A percentile compares a stretch with the other conserved stretches of the same genome.
These are phyloP conservation scores for Juncus effusus DNA, from an alignment of 176 grass and related monocot genomes.

Conservation along the genomic window DNA sequence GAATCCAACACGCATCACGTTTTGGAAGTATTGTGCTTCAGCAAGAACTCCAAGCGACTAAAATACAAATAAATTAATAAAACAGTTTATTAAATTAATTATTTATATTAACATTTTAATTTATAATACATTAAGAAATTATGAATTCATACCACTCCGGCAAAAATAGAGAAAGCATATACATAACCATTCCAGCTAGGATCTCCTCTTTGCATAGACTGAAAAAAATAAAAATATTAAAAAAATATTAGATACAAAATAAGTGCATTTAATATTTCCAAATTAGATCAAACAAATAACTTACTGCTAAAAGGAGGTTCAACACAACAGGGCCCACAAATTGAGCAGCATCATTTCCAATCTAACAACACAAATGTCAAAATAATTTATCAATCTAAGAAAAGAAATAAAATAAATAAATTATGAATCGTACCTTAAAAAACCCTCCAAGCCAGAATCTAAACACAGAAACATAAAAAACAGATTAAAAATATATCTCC, in stretches of 20 bases:
- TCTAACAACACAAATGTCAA: slow-evolving; percentile 41
- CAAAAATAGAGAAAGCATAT: slow-evolving; percentile 89
- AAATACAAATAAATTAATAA: slow-evolving; percentile 20
- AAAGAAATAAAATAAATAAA: neutral
- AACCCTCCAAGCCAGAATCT: slow-evolving; percentile 95
- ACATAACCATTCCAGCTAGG: slow-evolving; percentile 83
- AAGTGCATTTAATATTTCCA: neutral
- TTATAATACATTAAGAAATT: slow-evolving; percentile 3
- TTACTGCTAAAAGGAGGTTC: slow-evolving; percentile 74
- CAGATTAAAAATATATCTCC: neutral
- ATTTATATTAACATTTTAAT: slow-evolving; percentile 16
- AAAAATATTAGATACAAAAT: slow-evolving; percentile 3
- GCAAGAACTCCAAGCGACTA: slow-evolving; percentile 77
- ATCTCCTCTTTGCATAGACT: slow-evolving; percentile 95
- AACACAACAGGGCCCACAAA: slow-evolving; percentile 92
- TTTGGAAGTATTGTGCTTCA: slow-evolving; percentile 99
- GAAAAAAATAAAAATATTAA: slow-evolving; percentile 11
- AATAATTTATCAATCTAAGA: slow-evolving; percentile 12
- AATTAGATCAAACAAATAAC: slow-evolving; percentile 26
- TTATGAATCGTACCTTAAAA: slow-evolving; percentile 63
- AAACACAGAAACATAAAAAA: slow-evolving; percentile 17
- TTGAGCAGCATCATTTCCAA: slow-evolving; percentile 94
- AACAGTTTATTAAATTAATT: neutral
- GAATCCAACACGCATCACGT: slow-evolving; percentile 95
- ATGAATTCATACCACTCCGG: slow-evolving; percentile 78